Conservation (phyloP, 176 grass and related monocot species). For the Oryza glaberrima region DNA sequence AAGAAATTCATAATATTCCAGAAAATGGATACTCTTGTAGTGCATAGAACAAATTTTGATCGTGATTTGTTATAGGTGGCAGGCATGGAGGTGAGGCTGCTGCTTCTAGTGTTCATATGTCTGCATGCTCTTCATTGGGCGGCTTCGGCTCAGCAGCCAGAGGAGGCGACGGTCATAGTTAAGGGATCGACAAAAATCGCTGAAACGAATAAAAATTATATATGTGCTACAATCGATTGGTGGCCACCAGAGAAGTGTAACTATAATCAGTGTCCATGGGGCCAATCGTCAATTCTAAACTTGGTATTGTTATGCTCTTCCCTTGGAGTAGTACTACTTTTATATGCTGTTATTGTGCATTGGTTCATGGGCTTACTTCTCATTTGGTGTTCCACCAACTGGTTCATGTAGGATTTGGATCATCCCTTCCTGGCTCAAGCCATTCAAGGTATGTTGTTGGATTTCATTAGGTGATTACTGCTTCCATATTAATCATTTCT, state of each 20-base stretch:
- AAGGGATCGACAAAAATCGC: conserved; percentile 74
- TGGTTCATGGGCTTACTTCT: conserved; percentile 26
- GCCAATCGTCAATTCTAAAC: conserved; percentile 86
- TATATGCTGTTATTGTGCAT: background rate
- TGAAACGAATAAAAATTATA: conserved; percentile 65
- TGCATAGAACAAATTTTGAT: background rate
- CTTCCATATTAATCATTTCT: conserved; percentile 17
- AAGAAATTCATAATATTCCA: background rate
- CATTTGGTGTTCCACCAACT: background rate
- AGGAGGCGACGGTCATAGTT: conserved; percentile 62
- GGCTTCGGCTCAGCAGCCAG: conserved; percentile 56
- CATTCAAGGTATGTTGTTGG: conserved; percentile 64
- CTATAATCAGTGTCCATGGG: conserved; percentile 98
- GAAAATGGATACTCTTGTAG: background rate
- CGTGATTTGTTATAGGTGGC: conserved; percentile 20
- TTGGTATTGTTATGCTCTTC: conserved; percentile 57
- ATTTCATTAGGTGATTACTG: conserved; percentile 1
- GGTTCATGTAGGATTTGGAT: conserved; percentile 68
- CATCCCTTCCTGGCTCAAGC: conserved; percentile 82
- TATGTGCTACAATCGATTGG: conserved; percentile 98
- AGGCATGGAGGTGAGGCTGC: conserved; percentile 41
- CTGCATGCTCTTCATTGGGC: conserved; percentile 38
- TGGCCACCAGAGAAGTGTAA: conserved; percentile 98
- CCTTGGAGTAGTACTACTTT: background rate
- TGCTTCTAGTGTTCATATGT: conserved; percentile 41